Base-by-base conservation (phyloP, 768 basidiomycete species). In the Pleurotus tuoliensis region DNA sequence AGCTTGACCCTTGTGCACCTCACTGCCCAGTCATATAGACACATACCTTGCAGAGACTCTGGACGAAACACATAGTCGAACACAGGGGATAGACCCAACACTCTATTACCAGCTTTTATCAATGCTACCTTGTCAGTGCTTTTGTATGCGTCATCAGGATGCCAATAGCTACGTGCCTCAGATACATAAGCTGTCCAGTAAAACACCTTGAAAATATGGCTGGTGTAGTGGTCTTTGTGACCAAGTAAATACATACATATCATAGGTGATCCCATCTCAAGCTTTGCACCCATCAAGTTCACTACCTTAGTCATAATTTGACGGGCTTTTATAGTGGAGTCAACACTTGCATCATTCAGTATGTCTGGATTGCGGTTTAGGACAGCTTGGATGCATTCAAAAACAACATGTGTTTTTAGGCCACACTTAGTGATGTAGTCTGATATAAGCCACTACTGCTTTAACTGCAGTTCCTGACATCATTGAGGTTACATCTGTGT, bases 191-290 rank as follows among this genome's bases (percentile, higher is more conserved):
- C 20, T 43, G 15, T 43, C 41, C 41, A 43, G 41, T 43, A 43
- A 8, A 43, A 43, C n/a, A 58, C 45, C 4, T 63, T 58, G 61
- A 72, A 73, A 30, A 18, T 40, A 56, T 68, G 64, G 38, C 61
- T 69, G 5, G 65, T 70, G 53, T 73, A 73, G 45, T 71, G 67
- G 47, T 71, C 68, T 24, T 66, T 66, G 20, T 43, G 41, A 43
- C 20, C 41, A n/a, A 43, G 41, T 20, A 43, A 20, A 43, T 43
- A 43, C 41, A 59, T 64, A 12, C 53, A 62, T n/a, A 60, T 62
- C 61, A 68, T 64, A 2, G 71, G 71, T 16, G 58, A 59, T 0
- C 71, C 71, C 5, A 71, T 65, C 50, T 73, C 71, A 47, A 62
- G 47, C 45, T 67, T 70, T 3, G 67, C 41, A n/a, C 58, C 63